A percentile compares a stretch with the other conserved stretches of the same genome.
Conservation (phyloP, 345 rosid species). For the Eutrema heterophyllum region DNA sequence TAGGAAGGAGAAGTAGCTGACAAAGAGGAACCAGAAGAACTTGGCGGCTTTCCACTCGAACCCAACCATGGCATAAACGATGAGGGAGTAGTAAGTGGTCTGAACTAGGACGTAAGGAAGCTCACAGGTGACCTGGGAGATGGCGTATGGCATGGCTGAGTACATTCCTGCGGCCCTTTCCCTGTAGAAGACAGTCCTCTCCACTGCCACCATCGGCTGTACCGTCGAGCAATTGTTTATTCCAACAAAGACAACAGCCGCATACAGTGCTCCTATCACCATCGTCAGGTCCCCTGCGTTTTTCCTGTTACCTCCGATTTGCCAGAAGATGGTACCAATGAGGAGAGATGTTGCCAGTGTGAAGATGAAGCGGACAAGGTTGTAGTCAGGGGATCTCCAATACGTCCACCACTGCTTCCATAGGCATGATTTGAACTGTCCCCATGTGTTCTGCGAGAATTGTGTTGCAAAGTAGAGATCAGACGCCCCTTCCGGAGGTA, state of each 20-base stretch:
- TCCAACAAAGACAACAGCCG: slow-evolving; percentile 49
- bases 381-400: slow-evolving; percentile 72
- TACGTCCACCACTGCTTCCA: slow-evolving; percentile 74
- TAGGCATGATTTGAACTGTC: slow-evolving; percentile 55
- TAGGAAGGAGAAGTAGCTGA: slow-evolving; percentile 78
- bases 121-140: slow-evolving; percentile 56
- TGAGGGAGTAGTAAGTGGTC: slow-evolving; percentile 49
- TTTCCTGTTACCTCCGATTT: slow-evolving; percentile 43
- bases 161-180: slow-evolving; percentile 49
- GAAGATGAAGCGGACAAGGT: slow-evolving; percentile 49
- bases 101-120: slow-evolving; percentile 65
- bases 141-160: slow-evolving; percentile 28
- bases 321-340: slow-evolving; percentile 59
- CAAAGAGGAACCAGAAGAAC: slow-evolving; percentile 71
- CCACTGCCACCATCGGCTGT: slow-evolving; percentile 56
- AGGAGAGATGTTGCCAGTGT: slow-evolving; percentile 42
- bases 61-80: slow-evolving; percentile 73
- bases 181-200: slow-evolving; percentile 66
- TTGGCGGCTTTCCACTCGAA: slow-evolving; percentile 66
- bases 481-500: slow-evolving; percentile 39
- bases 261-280: slow-evolving; percentile 65
- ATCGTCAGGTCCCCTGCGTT: slow-evolving; percentile 39
- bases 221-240: slow-evolving; percentile 64
- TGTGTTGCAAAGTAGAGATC: slow-evolving; percentile 48
- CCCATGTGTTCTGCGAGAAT: slow-evolving; percentile 48